Percentiles rank a stretch among this genome's conserved stretches.
These are phyloP conservation scores for Protea cynaroides DNA, from an alignment of 164 flowering plant species.

Conservation along the genomic window DNA sequence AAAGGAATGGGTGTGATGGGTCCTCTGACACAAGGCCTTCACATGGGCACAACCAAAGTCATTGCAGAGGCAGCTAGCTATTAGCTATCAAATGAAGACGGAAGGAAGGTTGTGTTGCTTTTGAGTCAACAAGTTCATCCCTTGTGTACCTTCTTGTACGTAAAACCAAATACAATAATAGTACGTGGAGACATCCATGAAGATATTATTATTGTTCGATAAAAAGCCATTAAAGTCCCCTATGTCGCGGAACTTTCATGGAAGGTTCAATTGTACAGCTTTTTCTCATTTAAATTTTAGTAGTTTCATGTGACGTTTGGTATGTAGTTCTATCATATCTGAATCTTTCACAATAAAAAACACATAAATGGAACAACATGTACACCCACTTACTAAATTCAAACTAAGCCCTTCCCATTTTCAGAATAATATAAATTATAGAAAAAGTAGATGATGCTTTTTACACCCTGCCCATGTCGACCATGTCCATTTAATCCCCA, in stretches of 20 bases:
- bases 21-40: too few relatives aligned
- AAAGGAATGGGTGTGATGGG: too few relatives aligned
- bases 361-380: background rate
- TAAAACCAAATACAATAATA: background rate
- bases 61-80: too few relatives aligned
- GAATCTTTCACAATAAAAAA: background rate
- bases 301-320: background rate
- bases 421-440: background rate
- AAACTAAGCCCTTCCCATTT: background rate
- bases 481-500: background rate
- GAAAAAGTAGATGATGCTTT: background rate
- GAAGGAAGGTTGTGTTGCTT: background rate
- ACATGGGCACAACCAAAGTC: too few relatives aligned
- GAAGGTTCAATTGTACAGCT: too few relatives aligned
- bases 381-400: background rate
- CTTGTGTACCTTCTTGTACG: background rate
- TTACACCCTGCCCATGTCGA: background rate
- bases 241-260: background rate
- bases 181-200: background rate
- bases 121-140: background rate
- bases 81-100: too few relatives aligned
- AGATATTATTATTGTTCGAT: background rate
- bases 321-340: background rate
- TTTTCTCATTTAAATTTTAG: too few relatives aligned
- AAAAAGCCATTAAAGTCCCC: background rate